Base-by-base conservation (phyloP, 163 green algal species). In the Trebouxia gelatinosa region DNA sequence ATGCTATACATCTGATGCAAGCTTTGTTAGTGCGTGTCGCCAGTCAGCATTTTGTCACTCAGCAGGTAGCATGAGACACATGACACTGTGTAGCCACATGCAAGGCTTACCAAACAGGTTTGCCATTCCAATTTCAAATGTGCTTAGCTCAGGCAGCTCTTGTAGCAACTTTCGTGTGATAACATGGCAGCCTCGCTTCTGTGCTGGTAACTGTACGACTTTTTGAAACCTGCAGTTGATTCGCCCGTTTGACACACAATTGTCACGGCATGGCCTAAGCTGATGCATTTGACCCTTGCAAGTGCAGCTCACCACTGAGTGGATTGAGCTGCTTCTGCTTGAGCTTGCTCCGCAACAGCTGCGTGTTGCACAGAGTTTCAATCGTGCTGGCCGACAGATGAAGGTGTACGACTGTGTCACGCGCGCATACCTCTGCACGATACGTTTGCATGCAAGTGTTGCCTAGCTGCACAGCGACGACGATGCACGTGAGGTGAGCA, bases 181-280 rank as follows among this genome's bases (percentile, higher is more conserved):
- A 31, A 97, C 85, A 50, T 97, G 92, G 74, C 92, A 96, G 23
- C 92, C 92, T 16, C 92, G 80, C 0, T 81, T 81, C 58, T 86
- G 75, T 0, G 79, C 26, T 19, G 87, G 90, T 43, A 94, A 80
- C 28, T 74, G 61, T 0, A 94, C 70, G 4, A 79, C 86, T 39
- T 87, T 88, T 46, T 91, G 86, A 9, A 88, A 59, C 89, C 89
- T 80, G 71, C 61, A 62, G 51, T 26, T 34, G 5, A 71, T 28
- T 3, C 26, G 17, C 3, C 5, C 34, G 58, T 19, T n/a, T 37
- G n/a, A 28, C 29, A 26, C 17, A 37, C 0, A 38, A 28, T 34
- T 40, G 31, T 4, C 0, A 43, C 32, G 32, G 39, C 6, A 59
- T 31, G 19, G 28, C 4, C 19, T 19, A 2, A 37, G 40, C 21